These are phyloP conservation scores for Pleurotus sapidus DNA, from an alignment of 768 basidiomycete genomes.

Conservation along the genomic window DNA sequence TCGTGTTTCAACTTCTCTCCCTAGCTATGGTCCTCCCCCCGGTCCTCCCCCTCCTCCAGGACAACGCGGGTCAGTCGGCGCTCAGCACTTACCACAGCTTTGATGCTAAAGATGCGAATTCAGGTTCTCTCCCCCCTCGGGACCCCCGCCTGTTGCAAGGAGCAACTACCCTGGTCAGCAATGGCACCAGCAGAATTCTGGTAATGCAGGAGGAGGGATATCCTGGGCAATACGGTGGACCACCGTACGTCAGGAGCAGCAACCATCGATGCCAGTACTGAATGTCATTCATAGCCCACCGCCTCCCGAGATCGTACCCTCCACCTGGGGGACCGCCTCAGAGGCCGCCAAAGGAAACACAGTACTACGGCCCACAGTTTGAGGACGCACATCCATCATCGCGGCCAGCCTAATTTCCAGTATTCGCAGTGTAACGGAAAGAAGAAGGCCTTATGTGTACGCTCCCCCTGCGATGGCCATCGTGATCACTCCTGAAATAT, in stretches of 20 bases:
- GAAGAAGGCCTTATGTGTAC: constrained; percentile 85
- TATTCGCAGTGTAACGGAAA: constrained; percentile 88
- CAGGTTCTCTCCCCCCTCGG: constrained; percentile 21
- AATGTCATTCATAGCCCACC: constrained; percentile 8
- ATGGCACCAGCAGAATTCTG: constrained; percentile 27
- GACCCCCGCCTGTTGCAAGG: constrained; percentile 27
- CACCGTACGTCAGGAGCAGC: constrained; percentile 12
- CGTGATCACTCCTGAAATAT: not conserved
- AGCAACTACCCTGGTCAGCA: constrained; percentile 41
- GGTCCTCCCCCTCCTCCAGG: constrained; percentile 23
- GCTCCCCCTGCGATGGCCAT: constrained; percentile 21
- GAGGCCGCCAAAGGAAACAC: constrained; percentile 52
- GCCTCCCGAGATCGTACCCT: constrained; percentile 18
- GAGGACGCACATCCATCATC: constrained; percentile 41
- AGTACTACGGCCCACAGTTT: constrained; percentile 62
- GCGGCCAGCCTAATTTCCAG: constrained; percentile 68
- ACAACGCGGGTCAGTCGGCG: constrained; percentile 5
- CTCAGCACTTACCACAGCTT: not conserved
- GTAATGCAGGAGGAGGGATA: constrained; percentile 18
- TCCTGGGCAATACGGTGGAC: constrained; percentile 23
- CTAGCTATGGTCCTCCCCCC: constrained; percentile 20
- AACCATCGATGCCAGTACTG: constrained; percentile 3
- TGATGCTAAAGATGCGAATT: constrained; percentile 10
- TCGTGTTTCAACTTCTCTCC: not conserved
- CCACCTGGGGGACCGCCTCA: constrained; percentile 40